Conservation (phyloP, 345 rosid genomes). For the Heritiera littoralis region DNA sequence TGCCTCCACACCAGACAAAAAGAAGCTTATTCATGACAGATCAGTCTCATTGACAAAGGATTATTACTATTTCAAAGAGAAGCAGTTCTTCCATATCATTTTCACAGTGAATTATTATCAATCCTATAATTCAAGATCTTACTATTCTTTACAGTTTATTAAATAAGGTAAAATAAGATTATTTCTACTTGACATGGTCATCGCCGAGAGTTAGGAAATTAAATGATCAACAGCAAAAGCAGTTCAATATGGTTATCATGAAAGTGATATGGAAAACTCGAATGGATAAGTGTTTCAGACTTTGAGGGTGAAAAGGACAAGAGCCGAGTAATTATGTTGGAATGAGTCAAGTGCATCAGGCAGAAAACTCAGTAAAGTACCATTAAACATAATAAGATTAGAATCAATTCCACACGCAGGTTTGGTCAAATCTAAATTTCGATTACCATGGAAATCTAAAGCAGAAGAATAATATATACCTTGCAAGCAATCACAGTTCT, state of each 20-base stretch:
- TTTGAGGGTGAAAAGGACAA: neutral
- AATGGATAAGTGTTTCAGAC: neutral
- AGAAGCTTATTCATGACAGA: constrained; percentile 29
- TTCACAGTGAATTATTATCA: neutral
- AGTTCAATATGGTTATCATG: neutral
- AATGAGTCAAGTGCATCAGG: neutral
- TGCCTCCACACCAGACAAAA: constrained; percentile 28
- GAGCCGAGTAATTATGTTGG: neutral
- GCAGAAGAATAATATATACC: constrained; percentile 40
- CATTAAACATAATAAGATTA: neutral
- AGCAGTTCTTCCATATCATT: too few relatives aligned
- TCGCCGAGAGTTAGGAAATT: neutral
- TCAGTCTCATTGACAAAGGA: constrained; percentile 17
- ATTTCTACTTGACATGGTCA: neutral
- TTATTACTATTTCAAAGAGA: neutral
- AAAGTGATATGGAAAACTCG: constrained; percentile 6
- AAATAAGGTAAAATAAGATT: neutral
- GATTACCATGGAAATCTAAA: neutral
- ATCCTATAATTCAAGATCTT: neutral
- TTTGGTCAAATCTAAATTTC: neutral
- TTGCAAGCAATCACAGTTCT: constrained; percentile 98
- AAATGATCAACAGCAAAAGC: constrained; percentile 6
- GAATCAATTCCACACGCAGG: neutral
- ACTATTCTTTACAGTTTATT: neutral
- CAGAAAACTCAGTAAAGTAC: neutral